phyloP scores from a whole-genome alignment of 306 rosid genomes.

The Casuarina glauca region DNA sequence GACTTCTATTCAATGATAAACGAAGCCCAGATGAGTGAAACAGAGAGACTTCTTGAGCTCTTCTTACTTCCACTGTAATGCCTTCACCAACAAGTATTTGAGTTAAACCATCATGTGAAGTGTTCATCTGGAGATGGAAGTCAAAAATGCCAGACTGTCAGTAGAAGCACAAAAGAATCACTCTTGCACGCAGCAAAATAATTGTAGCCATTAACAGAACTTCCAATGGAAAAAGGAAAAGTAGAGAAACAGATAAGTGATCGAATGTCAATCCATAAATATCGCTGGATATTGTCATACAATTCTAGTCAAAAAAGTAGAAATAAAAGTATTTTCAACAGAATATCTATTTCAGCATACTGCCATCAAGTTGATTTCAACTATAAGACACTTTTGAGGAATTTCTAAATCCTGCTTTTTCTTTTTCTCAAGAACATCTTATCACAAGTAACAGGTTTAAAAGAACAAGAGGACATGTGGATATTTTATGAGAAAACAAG shows the following conservation, averaged over 20 bases:
- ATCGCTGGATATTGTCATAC: not conserved
- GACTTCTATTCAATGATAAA: constrained; percentile 42
- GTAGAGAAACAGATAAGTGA: not conserved
- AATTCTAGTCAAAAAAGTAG: not conserved
- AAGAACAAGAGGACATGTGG: not conserved
- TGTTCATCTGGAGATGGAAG: constrained; percentile 58
- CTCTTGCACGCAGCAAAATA: not conserved
- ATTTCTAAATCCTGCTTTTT: not conserved
- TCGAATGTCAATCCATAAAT: constrained; percentile 8
- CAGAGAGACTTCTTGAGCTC: constrained; percentile 69
- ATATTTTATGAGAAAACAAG: not conserved
- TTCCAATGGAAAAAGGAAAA: constrained; percentile 1
- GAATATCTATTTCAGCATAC: not conserved
- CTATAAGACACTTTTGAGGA: not conserved
- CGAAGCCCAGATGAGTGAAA: constrained; percentile 52
- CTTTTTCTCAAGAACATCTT: not conserved
- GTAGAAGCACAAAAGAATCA: constrained; percentile 12
- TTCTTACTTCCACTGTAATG: constrained; percentile 68
- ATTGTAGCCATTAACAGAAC: constrained; percentile 2
- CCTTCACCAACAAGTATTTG: constrained; percentile 82
- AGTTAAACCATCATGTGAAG: constrained; percentile 60
- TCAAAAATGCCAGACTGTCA: constrained; percentile 22
- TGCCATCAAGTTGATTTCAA: not conserved
- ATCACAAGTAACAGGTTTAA: not conserved
- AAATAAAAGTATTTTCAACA: not conserved